Evolutionary conservation across 495 filamentous ascomycete genomes (phyloP).

Genomic region (Physcia stellaris): DNA sequence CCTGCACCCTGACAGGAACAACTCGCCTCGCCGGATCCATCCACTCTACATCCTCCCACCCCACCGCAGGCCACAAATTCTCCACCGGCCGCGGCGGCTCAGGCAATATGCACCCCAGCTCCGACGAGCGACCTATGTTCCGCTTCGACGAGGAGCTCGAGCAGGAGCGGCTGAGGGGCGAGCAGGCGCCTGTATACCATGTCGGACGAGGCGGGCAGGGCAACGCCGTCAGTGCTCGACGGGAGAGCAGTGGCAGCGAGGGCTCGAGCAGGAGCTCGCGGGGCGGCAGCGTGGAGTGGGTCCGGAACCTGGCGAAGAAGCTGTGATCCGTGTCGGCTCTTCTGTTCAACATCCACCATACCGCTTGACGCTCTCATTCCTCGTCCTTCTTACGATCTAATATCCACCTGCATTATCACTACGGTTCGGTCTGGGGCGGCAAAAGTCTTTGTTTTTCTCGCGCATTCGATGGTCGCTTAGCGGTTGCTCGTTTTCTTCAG

Average conservation of each 20-base stretch:
- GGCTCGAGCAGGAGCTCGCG: no score
- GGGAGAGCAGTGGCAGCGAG: background rate
- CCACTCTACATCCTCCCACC: slow-evolving; percentile 39
- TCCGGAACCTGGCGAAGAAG: slow-evolving; percentile 1
- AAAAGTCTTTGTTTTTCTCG: no score
- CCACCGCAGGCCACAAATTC: slow-evolving; percentile 38
- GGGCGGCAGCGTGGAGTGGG: background rate
- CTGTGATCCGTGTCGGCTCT: background rate
- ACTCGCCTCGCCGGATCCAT: slow-evolving; percentile 27
- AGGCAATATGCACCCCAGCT: slow-evolving; percentile 64
- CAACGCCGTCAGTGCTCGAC: slow-evolving; percentile 46
- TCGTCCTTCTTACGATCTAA: no score
- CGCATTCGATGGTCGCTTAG: no score
- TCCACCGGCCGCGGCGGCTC: slow-evolving; percentile 77
- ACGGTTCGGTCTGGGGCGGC: no score
- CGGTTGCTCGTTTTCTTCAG: no score
- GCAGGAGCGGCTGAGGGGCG: slow-evolving; percentile 43
- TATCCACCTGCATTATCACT: no score
- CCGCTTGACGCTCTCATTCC: no score
- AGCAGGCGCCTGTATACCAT: slow-evolving; percentile 54
- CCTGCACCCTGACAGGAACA: slow-evolving; percentile 31
- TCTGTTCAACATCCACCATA: no score
- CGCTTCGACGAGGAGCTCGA: slow-evolving; percentile 87
- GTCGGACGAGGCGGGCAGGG: slow-evolving; percentile 83
- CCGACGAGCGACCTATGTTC: slow-evolving; percentile 59